Evolutionary conservation across 2,329 filamentous ascomycete genomes (phyloP).

Genomic region (Arthrobotrys megalospora): DNA sequence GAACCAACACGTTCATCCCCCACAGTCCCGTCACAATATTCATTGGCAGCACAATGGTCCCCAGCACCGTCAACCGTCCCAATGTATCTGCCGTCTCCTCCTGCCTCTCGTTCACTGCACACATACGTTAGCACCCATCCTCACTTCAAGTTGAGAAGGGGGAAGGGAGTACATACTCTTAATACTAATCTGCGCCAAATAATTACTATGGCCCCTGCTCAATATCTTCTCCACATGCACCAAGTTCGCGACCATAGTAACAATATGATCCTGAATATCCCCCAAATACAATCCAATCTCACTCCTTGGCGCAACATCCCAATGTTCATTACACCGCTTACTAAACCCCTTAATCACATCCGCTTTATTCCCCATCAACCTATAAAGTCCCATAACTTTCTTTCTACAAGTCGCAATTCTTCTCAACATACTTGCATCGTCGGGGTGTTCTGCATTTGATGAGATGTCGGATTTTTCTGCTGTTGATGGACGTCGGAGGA

Average conservation of each 20-base stretch:
- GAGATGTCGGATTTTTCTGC: constrained; percentile 66
- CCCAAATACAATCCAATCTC: constrained; percentile 97
- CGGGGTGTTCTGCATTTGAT: constrained; percentile 74
- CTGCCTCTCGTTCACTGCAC: constrained; percentile 58
- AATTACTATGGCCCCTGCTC: constrained; percentile 93
- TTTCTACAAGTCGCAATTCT: constrained; percentile 92
- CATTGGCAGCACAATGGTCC: constrained; percentile 94
- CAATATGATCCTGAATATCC: constrained; percentile 98
- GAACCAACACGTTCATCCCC: constrained; percentile 87
- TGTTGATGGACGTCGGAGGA: constrained; percentile 31
- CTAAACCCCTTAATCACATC: constrained; percentile 98
- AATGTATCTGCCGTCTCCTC: constrained; percentile 74
- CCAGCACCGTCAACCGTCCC: constrained; percentile 94
- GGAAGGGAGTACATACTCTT: constrained; percentile 76
- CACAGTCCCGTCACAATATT: constrained; percentile 90
- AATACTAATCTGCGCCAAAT: constrained; percentile 92
- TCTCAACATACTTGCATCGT: constrained; percentile 87
- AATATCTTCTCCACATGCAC: constrained; percentile 98
- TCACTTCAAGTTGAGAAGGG: not conserved
- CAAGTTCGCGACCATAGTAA: constrained; percentile 98
- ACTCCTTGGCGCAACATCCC: constrained; percentile 92
- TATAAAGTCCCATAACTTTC: constrained; percentile 93
- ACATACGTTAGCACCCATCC: not conserved
- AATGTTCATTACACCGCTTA: constrained; percentile 98
- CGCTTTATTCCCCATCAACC: constrained; percentile 95